Percentiles rank a stretch among this genome's conserved stretches.
These are phyloP conservation scores for Camelina hispida DNA, from an alignment of 345 rosid species.

Conservation along the genomic window DNA sequence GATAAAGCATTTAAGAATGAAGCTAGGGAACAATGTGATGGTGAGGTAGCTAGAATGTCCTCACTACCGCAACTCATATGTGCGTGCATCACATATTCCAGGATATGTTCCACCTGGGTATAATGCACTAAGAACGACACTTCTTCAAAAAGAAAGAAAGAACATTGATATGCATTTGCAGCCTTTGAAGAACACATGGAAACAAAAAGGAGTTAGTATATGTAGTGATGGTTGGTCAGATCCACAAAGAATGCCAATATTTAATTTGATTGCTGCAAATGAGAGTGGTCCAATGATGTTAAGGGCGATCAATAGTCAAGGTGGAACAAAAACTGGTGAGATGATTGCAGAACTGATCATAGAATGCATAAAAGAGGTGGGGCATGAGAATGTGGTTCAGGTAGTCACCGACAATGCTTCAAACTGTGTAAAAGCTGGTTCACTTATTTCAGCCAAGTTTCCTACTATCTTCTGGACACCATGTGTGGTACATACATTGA, in stretches of 20 bases:
- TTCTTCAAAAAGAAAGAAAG: conserved; percentile 17
- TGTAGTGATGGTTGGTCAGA: conserved; percentile 21
- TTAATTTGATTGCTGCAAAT: conserved; percentile 10
- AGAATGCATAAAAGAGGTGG: neutral
- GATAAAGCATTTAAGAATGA: neutral
- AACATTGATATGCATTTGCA: neutral
- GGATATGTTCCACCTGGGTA: neutral
- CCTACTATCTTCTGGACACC: conserved; percentile 17
- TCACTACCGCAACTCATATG: neutral
- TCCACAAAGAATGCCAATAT: conserved; percentile 3
- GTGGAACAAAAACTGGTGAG: neutral
- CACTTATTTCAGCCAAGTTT: conserved; percentile 6
- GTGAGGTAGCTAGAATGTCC: conserved; percentile 14
- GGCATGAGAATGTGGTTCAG: conserved; percentile 1
- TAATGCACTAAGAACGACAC: neutral
- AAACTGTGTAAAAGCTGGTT: neutral
- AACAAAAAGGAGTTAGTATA: conserved; percentile 10
- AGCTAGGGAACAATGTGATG: conserved; percentile 17
- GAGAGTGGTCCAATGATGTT: conserved; percentile 19
- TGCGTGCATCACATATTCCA: neutral
- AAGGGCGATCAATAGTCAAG: neutral
- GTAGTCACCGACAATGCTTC: conserved; percentile 1
- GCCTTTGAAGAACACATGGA: conserved; percentile 5
- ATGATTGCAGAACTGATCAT: neutral
- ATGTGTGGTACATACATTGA: conserved; percentile 5